These are phyloP conservation scores for Discostella pseudostelligera DNA, from an alignment of 108 stramenopile genomes.

Conservation along the genomic window DNA sequence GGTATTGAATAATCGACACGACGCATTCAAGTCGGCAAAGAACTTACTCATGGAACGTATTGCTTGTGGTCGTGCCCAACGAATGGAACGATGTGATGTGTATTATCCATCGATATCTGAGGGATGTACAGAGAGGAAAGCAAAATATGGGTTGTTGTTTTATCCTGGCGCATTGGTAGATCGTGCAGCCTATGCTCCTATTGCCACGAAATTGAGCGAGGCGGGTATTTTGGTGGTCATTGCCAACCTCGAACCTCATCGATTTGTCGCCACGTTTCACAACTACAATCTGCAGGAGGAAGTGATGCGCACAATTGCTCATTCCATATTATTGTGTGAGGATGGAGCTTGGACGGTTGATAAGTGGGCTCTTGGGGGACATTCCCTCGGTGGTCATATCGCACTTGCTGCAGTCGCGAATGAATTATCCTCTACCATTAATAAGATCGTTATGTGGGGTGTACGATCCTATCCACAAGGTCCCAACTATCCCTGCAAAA, in stretches of 20 bases:
- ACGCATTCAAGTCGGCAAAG: constrained; percentile 48
- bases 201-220: constrained; percentile 55
- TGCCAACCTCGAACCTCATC: constrained; percentile 47
- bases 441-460: constrained; percentile 44
- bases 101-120: constrained; percentile 41
- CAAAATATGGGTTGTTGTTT: constrained; percentile 52
- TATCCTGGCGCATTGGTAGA: constrained; percentile 66
- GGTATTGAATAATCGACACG: constrained; percentile 34
- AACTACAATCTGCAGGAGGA: constrained; percentile 28
- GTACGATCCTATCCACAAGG: constrained; percentile 22
- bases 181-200: constrained; percentile 57
- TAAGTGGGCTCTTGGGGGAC: constrained; percentile 61
- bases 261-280: constrained; percentile 14
- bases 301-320: constrained; percentile 40
- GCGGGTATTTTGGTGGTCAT: constrained; percentile 55
- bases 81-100: constrained; percentile 47
- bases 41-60: constrained; percentile 45
- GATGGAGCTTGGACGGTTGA: constrained; percentile 32
- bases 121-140: constrained; percentile 13
- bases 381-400: constrained; percentile 47
- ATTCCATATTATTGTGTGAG: constrained; percentile 20
- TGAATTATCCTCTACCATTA: constrained; percentile 39
- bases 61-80: constrained; percentile 36
- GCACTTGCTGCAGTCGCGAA: constrained; percentile 35
- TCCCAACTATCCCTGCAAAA: constrained; percentile 14